Evolutionary conservation across 2,329 filamentous ascomycete species (phyloP), one percentile per base, ranked within the genome.

Genomic region (Xylaria sp.): DNA sequence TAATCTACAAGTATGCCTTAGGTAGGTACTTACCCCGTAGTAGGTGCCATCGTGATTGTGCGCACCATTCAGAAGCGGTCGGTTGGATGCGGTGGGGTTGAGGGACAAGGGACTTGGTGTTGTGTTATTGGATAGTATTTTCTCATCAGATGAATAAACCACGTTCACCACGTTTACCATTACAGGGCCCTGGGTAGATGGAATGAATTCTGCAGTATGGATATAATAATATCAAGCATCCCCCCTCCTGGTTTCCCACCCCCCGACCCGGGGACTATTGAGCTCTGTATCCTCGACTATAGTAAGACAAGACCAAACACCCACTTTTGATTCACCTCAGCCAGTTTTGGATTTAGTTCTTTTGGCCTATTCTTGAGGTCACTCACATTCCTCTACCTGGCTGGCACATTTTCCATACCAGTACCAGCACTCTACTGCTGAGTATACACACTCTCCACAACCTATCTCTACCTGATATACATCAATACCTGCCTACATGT

Each of bases 31-130:
- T 42, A 42, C 13, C 16, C 5, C 12, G 40, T n/a, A 42, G 40
- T 4, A 18, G 18, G 40, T 42, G 40, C 32, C 29, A 54, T 55
- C 59, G 42, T n/a, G 29, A 3, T 48, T 51, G 47, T 68, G 68
- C 68, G 65, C 68, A 10, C 68, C 68, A 70, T 68, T 68, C 61
- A 70, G 60, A 42, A 9, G n/a, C 5, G 23, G 37, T 16, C 29
- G 32, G 13, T 12, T 40, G 5, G 51, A 44, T 53, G 60, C 51
- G 57, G 60, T 51, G 60, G 50, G 40, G 18, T 61, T 61, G 42
- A 57, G 8, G 32, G 51, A 51, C 48, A 13, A 59, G 44, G 51
- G 58, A 65, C 57, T 53, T 63, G 68, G 61, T 27, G 21, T 6
- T 5, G 6, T 59, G 9, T 47, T 32, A 70, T 68, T 70, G 68